A percentile compares a stretch with the other conserved stretches of the same genome.
These are phyloP conservation scores for Chytridium lagenaria DNA, from an alignment of 371 early-diverging fungal genomes.

Conservation along the genomic window DNA sequence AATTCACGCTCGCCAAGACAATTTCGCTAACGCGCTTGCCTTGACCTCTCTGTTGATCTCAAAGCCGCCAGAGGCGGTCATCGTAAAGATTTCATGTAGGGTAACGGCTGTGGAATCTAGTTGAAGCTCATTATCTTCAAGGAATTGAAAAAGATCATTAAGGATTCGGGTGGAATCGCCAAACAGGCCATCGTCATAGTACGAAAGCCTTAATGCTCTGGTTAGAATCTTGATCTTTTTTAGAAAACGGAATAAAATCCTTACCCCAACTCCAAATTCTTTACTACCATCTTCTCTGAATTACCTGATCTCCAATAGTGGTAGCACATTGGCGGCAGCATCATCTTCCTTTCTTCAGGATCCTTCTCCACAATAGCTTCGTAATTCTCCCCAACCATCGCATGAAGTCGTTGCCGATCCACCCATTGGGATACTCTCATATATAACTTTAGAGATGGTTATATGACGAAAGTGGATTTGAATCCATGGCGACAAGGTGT, in stretches of 20 bases:
- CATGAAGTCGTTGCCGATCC: not conserved
- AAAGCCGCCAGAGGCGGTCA: not conserved
- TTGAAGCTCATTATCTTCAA: not conserved
- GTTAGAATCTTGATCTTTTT: not conserved
- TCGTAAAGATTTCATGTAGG: too few species aligned
- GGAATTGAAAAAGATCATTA: not conserved
- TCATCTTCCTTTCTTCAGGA: not conserved
- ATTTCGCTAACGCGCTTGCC: not conserved
- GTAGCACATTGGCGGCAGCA: constrained; percentile 4
- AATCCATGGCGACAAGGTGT: not conserved
- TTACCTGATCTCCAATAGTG: constrained; percentile 5
- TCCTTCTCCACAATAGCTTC: not conserved
- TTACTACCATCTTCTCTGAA: not conserved
- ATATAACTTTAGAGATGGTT: not conserved
- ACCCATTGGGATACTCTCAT: not conserved
- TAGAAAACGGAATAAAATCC: not conserved
- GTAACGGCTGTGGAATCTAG: not conserved
- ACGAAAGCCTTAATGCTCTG: not conserved
- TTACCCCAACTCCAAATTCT: constrained; percentile 9
- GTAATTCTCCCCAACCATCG: not conserved
- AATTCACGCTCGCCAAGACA: not conserved
- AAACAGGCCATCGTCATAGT: not conserved
- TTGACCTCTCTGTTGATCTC: not conserved
- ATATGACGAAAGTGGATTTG: not conserved
- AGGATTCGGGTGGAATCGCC: not conserved